These are phyloP conservation scores for Xanthoparmelia taractica DNA, from an alignment of 495 filamentous ascomycete genomes.

Conservation along the genomic window DNA sequence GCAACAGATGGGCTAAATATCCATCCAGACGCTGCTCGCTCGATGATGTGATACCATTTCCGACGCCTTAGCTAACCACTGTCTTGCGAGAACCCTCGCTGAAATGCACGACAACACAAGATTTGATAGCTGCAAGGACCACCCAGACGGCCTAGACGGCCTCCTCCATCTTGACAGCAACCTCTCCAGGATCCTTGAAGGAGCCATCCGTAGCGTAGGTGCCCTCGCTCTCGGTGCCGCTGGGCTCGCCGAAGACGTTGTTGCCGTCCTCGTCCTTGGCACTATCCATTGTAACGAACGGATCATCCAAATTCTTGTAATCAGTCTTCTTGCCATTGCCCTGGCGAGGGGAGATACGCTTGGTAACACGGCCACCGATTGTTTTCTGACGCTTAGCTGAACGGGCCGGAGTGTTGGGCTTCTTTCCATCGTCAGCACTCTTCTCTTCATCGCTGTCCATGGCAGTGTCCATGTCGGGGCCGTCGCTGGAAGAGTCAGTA, in stretches of 20 bases:
- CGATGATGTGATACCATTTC: neutral
- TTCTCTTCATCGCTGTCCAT: neutral
- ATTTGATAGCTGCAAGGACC: neutral
- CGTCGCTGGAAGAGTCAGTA: neutral
- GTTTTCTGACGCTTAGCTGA: slow-evolving; percentile 1
- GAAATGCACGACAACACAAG: neutral
- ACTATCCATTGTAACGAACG: neutral
- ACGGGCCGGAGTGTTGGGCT: neutral
- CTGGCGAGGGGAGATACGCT: slow-evolving; percentile 16
- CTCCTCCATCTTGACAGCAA: neutral
- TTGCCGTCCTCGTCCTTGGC: slow-evolving; percentile 6
- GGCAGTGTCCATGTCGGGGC: neutral
- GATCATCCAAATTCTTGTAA: slow-evolving; percentile 7
- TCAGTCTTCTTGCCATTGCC: neutral
- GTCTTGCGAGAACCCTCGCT: neutral
- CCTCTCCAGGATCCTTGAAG: neutral
- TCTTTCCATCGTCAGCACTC: neutral
- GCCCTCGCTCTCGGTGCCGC: slow-evolving; percentile 4
- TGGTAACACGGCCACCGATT: slow-evolving; percentile 5
- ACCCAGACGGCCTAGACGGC: neutral
- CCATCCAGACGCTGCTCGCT: no score
- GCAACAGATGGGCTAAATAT: no score
- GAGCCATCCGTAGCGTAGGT: neutral
- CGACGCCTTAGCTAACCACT: neutral
- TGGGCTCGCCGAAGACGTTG: slow-evolving; percentile 8